Evolutionary conservation across 108 stramenopile genomes (phyloP).

Genomic region (Epipyxis sp.): DNA sequence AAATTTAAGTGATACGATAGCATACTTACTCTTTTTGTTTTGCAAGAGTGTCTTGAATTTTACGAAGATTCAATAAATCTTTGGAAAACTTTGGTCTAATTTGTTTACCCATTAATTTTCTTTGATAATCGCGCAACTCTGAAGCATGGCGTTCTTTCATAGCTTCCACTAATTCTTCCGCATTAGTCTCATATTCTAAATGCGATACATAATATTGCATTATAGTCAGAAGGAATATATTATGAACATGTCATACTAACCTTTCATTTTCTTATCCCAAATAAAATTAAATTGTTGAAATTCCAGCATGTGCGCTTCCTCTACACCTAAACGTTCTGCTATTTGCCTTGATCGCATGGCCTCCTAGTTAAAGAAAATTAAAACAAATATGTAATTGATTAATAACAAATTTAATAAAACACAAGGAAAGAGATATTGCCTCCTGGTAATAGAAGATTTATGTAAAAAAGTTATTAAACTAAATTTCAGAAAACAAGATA

Average conservation of each 20-base stretch:
- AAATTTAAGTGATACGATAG: too few species aligned
- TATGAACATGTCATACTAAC: too few species aligned
- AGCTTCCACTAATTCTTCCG: constrained; percentile 55
- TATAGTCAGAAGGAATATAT: too few species aligned
- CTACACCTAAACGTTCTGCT: constrained; percentile 74
- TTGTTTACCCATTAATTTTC: constrained; percentile 59
- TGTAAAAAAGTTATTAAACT: too few species aligned
- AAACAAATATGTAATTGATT: too few species aligned
- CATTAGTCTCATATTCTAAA: constrained; percentile 71
- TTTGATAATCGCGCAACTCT: constrained; percentile 73
- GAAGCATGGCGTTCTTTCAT: constrained; percentile 72
- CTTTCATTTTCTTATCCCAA: constrained; percentile 75
- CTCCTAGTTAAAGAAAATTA: constrained; percentile 46
- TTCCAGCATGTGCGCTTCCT: constrained; percentile 83
- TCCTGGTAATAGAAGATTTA: too few species aligned
- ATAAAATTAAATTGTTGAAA: constrained; percentile 76
- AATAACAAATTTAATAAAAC: too few species aligned
- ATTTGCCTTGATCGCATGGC: constrained; percentile 72
- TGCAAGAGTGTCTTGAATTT: constrained; percentile 72
- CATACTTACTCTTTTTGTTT: constrained; percentile 61
- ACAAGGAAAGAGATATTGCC: too few species aligned
- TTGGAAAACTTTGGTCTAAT: constrained; percentile 71
- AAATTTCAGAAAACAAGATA: too few species aligned
- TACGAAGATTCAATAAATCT: constrained; percentile 69
- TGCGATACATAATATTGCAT: too few species aligned